phyloP scores from a whole-genome alignment of 78 protist genomes.

The Dictyostelium capitatum region DNA sequence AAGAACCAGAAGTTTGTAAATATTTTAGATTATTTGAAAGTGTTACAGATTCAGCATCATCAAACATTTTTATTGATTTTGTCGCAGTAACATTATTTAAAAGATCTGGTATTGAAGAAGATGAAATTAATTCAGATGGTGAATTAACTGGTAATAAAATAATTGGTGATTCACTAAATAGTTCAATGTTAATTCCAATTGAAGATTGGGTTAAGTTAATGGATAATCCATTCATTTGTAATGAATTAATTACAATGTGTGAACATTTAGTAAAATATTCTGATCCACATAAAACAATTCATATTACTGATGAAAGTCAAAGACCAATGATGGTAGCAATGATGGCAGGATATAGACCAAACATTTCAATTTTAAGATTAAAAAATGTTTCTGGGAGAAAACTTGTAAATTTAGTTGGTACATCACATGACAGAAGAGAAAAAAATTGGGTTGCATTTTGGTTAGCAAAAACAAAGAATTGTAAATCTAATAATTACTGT shows the following conservation, averaged over 20 bases:
- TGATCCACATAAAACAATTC: too few species aligned
- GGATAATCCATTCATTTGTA: background rate
- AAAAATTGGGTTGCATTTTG: conserved; percentile 8
- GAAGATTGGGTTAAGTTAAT: background rate
- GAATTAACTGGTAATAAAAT: background rate
- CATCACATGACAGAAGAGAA: background rate
- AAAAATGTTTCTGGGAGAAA: background rate
- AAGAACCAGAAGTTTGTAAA: background rate
- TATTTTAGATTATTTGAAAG: background rate
- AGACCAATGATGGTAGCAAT: background rate
- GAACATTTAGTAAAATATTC: too few species aligned
- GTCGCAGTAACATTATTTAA: background rate
- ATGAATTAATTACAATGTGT: background rate
- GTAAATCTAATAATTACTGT: background rate
- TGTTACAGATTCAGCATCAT: background rate
- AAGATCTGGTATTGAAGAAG: background rate
- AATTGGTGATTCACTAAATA: background rate
- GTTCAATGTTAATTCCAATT: background rate
- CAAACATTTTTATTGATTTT: background rate
- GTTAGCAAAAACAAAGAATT: background rate
- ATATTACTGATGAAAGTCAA: background rate
- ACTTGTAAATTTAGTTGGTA: background rate
- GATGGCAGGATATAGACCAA: background rate
- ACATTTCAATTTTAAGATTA: background rate
- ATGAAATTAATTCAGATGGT: background rate